phyloP scores from a whole-genome alignment of 1,139 yeast species.

The Magnusiomyces clavatus region DNA sequence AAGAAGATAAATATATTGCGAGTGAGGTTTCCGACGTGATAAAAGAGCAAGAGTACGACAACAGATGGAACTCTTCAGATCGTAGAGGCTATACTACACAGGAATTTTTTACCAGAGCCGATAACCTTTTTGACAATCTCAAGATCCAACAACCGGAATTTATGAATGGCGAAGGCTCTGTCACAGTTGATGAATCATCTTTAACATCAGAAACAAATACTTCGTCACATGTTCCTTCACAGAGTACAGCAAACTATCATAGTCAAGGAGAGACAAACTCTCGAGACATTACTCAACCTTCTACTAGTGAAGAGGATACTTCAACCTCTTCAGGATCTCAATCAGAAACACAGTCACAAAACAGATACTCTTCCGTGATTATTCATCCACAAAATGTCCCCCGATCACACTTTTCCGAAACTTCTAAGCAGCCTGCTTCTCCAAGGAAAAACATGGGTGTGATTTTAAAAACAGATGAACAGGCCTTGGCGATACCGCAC shows the following conservation, averaged over 20 bases:
- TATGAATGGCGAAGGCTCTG: constrained; percentile 1
- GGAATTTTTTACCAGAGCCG: constrained; percentile 14
- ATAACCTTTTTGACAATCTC: constrained; percentile 10
- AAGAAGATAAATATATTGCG: background rate
- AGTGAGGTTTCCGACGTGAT: no score
- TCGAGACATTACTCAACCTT: background rate
- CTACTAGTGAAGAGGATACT: background rate
- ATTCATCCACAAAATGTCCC: background rate
- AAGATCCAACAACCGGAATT: background rate
- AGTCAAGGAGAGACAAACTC: background rate
- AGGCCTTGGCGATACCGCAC: constrained; percentile 7
- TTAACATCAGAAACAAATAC: background rate
- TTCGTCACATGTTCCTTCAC: background rate
- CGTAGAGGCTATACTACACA: constrained; percentile 13
- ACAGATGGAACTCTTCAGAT: constrained; percentile 11
- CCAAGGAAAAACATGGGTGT: constrained; percentile 5
- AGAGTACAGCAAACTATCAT: background rate
- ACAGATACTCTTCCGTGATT: background rate
- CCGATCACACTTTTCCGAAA: background rate
- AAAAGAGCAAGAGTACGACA: background rate
- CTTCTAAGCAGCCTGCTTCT: background rate
- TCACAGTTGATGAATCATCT: background rate
- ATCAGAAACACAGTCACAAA: background rate
- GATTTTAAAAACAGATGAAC: constrained; percentile 2
- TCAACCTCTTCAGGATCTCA: background rate